These are phyloP conservation scores for Massariosphaeria phaeospora DNA, from an alignment of 495 filamentous ascomycete genomes.

Conservation along the genomic window DNA sequence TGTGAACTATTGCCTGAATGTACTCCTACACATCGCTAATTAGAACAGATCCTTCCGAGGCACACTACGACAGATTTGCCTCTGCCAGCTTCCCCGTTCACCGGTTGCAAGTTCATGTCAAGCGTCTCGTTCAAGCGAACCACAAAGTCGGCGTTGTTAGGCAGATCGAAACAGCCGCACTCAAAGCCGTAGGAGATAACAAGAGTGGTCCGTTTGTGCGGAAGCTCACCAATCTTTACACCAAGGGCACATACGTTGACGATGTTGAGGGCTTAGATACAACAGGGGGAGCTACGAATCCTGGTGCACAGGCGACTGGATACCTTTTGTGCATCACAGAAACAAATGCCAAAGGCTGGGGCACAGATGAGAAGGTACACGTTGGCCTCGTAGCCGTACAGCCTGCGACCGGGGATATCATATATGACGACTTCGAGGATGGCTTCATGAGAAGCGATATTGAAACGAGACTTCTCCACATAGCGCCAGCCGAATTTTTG, in stretches of 20 bases:
- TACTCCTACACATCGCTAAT: background rate
- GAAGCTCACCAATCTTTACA: conserved; percentile 94
- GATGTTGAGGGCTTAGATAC: conserved; percentile 77
- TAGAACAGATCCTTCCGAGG: conserved; percentile 69
- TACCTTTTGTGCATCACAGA: conserved; percentile 94
- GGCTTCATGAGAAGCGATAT: conserved; percentile 98
- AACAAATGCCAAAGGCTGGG: conserved; percentile 73
- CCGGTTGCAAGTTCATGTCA: conserved; percentile 88
- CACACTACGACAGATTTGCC: conserved; percentile 86
- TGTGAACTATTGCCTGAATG: background rate
- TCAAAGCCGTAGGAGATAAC: conserved; percentile 96
- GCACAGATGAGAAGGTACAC: conserved; percentile 88
- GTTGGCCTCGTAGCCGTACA: conserved; percentile 93
- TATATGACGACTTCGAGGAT: conserved; percentile 95
- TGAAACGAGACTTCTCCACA: conserved; percentile 88
- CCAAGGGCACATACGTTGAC: conserved; percentile 97
- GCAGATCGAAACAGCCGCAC: conserved; percentile 94
- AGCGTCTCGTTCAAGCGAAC: conserved; percentile 83
- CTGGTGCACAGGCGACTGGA: conserved; percentile 69
- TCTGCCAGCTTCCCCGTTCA: conserved; percentile 95
- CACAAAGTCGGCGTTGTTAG: conserved; percentile 95
- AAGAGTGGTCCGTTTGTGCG: conserved; percentile 86
- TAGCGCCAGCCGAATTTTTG: conserved; percentile 93
- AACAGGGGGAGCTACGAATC: conserved; percentile 38
- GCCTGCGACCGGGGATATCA: conserved; percentile 89